Conservation (phyloP, 495 filamentous ascomycete species). For the Letharia columbiana region DNA sequence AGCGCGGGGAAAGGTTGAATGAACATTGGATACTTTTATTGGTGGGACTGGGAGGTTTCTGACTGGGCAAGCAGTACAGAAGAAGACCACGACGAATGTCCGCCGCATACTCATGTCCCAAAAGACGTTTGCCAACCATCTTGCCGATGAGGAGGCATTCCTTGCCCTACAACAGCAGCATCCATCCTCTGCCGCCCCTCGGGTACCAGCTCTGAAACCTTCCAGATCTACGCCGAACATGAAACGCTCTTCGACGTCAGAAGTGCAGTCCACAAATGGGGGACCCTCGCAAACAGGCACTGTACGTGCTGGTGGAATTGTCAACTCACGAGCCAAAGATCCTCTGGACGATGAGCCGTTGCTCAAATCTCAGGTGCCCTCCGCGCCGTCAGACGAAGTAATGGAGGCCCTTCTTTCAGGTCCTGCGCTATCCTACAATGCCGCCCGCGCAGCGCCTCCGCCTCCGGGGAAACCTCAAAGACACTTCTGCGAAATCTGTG, state of each 20-base stretch:
- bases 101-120: conserved; percentile 83
- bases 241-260: conserved; percentile 17
- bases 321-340: background rate
- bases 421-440: conserved; percentile 71
- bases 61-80: conserved; percentile 27
- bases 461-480: conserved; percentile 48
- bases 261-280: background rate
- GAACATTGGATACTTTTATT: background rate
- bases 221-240: conserved; percentile 19
- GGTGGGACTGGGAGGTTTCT: background rate
- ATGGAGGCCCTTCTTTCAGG: conserved; percentile 59
- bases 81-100: conserved; percentile 69
- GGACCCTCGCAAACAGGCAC: background rate
- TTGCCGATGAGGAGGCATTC: conserved; percentile 79
- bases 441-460: conserved; percentile 56
- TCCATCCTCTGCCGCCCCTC: conserved; percentile 12
- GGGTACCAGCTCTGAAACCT: conserved; percentile 33
- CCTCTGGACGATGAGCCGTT: conserved; percentile 51
- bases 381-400: conserved; percentile 55
- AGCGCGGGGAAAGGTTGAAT: conserved; percentile 39
- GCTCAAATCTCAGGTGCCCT: conserved; percentile 52
- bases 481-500: conserved; percentile 79
- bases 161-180: conserved; percentile 40
- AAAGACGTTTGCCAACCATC: conserved; percentile 85
- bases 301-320: conserved; percentile 5